Conservation (phyloP, 345 rosid genomes). For the Melastoma malabathricum region DNA sequence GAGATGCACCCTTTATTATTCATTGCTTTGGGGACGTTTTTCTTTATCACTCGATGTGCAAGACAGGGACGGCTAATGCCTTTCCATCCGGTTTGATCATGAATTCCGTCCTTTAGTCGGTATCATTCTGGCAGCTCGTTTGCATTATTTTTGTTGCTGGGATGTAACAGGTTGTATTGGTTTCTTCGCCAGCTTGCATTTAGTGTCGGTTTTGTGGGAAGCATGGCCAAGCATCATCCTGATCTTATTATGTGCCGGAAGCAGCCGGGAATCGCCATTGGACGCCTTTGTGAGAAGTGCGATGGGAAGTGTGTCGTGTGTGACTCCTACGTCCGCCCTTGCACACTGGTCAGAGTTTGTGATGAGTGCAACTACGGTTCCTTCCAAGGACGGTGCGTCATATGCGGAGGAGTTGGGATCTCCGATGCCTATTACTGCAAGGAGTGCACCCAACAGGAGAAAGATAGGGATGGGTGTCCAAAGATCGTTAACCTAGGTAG, state of each 20-base stretch:
- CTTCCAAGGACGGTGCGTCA: conserved; percentile 28
- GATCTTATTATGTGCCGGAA: conserved; percentile 32
- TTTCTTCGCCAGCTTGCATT: conserved; percentile 4
- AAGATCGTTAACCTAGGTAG: conserved; percentile 22
- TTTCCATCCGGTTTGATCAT: too few species aligned
- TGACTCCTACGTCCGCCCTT: conserved; percentile 26
- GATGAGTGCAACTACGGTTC: conserved; percentile 35
- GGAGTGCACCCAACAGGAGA: conserved; percentile 30
- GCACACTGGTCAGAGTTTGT: conserved; percentile 28
- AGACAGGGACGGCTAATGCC: too few species aligned
- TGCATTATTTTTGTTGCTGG: not conserved
- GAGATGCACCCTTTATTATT: too few species aligned
- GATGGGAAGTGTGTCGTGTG: conserved; percentile 31
- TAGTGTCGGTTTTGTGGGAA: not conserved
- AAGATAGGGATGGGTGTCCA: conserved; percentile 29
- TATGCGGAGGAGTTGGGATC: conserved; percentile 30
- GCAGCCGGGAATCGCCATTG: conserved; percentile 33
- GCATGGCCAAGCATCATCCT: conserved; percentile 35
- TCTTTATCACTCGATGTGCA: too few species aligned
- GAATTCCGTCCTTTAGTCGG: too few species aligned
- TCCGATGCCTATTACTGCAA: conserved; percentile 37
- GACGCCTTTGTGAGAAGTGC: conserved; percentile 26
- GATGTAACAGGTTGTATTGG: not conserved
- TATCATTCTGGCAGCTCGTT: not conserved
- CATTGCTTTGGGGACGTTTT: too few species aligned